A percentile compares a stretch with the other conserved stretches of the same genome.
Conservation (phyloP, 1,284 basidiomycete species). For the Ustilago lituana region DNA sequence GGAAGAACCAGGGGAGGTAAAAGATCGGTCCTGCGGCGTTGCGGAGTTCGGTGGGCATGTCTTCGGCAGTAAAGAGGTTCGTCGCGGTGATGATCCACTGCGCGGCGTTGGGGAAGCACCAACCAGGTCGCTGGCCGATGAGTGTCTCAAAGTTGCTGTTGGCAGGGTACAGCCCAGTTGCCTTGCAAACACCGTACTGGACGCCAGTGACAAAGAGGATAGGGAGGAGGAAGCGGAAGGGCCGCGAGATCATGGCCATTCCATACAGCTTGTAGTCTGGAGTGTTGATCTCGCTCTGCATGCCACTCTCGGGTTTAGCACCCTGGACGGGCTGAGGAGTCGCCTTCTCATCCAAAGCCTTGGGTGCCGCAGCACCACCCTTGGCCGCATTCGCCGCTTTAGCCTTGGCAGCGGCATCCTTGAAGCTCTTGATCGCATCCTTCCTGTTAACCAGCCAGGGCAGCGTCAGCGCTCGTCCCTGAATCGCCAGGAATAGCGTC, state of each 20-base stretch:
- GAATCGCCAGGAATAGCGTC: conserved; percentile 45
- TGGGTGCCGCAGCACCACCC: conserved; percentile 20
- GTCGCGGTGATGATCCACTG: conserved; percentile 45
- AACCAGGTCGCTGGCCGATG: conserved; percentile 23
- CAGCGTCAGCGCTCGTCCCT: conserved; percentile 31
- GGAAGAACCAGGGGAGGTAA: conserved; percentile 47
- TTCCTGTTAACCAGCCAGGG: conserved; percentile 41
- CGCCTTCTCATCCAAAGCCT: conserved; percentile 29
- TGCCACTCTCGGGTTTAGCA: not conserved
- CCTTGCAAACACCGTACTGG: conserved; percentile 43
- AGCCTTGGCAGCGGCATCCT: conserved; percentile 30
- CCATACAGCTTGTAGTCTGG: conserved; percentile 42
- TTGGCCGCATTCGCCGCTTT: conserved; percentile 34
- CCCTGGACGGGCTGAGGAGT: conserved; percentile 3
- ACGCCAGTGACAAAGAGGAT: conserved; percentile 42
- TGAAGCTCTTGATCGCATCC: conserved; percentile 25
- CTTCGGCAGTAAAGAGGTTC: conserved; percentile 43
- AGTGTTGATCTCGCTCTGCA: conserved; percentile 23
- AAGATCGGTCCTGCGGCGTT: conserved; percentile 30
- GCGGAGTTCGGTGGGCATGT: conserved; percentile 20
- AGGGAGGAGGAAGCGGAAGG: conserved; percentile 47
- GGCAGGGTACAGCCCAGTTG: conserved; percentile 25
- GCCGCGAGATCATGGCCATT: conserved; percentile 44
- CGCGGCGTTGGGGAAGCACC: conserved; percentile 37
- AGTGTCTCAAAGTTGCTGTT: conserved; percentile 38